A percentile compares a stretch with the other conserved stretches of the same genome.
Conservation (phyloP, 2,329 filamentous ascomycete genomes). For the Thelonectria rubi region DNA sequence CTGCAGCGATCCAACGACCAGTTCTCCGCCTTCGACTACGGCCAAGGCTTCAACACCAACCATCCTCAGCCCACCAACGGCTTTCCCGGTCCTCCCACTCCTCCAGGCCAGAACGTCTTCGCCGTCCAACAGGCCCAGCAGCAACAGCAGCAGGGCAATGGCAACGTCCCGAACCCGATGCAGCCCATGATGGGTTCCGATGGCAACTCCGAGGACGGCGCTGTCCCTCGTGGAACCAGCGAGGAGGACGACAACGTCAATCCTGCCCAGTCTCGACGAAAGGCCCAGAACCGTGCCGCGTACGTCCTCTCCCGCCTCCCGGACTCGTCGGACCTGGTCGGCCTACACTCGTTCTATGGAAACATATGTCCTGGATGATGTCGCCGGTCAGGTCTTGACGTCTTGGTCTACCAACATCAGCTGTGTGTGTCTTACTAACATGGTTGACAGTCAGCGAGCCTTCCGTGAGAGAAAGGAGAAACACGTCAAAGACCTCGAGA, state of each 20-base stretch:
- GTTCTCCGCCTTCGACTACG: slow-evolving; percentile 58
- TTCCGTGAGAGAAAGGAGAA: slow-evolving; percentile 96
- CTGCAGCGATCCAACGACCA: slow-evolving; percentile 56
- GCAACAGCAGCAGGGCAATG: slow-evolving; percentile 37
- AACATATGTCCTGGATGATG: neutral
- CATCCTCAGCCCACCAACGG: slow-evolving; percentile 47
- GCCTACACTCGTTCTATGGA: neutral
- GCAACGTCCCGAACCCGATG: slow-evolving; percentile 33
- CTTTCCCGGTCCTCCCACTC: slow-evolving; percentile 60
- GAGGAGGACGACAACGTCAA: slow-evolving; percentile 66
- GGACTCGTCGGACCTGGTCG: neutral
- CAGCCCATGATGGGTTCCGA: slow-evolving; percentile 49
- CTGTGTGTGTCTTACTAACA: slow-evolving; percentile 27
- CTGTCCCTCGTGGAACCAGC: slow-evolving; percentile 52
- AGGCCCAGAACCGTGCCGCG: slow-evolving; percentile 70
- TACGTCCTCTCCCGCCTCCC: slow-evolving; percentile 51
- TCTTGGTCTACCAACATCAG: neutral
- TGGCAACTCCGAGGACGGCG: slow-evolving; percentile 48
- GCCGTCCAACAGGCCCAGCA: slow-evolving; percentile 39
- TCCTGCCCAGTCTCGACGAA: slow-evolving; percentile 66
- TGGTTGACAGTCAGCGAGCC: slow-evolving; percentile 77
- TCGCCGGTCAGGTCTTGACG: neutral
- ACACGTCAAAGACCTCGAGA: slow-evolving; percentile 92
- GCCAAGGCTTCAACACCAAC: slow-evolving; percentile 50
- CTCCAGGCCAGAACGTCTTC: slow-evolving; percentile 54